phyloP scores from a whole-genome alignment of 1,139 yeast species.

The Kodamaea derodonti region DNA sequence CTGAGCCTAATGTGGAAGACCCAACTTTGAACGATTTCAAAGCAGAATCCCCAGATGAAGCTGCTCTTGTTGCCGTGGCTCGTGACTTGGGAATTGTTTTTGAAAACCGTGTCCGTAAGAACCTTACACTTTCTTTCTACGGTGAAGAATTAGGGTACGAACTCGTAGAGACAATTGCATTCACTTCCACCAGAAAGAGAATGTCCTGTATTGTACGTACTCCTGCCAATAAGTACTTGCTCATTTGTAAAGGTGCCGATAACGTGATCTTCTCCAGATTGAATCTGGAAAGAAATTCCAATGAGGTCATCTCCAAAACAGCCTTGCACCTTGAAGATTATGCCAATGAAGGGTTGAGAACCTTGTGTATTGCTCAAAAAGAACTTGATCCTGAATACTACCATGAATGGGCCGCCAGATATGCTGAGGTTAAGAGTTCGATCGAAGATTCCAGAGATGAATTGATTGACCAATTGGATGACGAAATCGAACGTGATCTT shows the following conservation, averaged over 20 bases:
- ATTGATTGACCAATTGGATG: conserved; percentile 72
- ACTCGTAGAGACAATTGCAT: conserved; percentile 73
- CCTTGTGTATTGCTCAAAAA: conserved; percentile 85
- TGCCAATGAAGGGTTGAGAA: conserved; percentile 96
- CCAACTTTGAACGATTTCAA: conserved; percentile 57
- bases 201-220: conserved; percentile 52
- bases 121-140: conserved; percentile 66
- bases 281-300: conserved; percentile 28
- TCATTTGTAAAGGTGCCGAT: conserved; percentile 93
- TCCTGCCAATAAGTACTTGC: conserved; percentile 49
- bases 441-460: conserved; percentile 76
- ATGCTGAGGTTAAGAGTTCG: conserved; percentile 68
- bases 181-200: conserved; percentile 86
- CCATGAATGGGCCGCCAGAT: conserved; percentile 62
- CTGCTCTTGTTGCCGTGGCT: conserved; percentile 91
- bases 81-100: conserved; percentile 88
- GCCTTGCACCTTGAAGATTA: conserved; percentile 86
- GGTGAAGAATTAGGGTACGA: conserved; percentile 72
- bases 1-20: conserved; percentile 62
- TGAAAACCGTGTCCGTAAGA: conserved; percentile 67
- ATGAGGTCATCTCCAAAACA: conserved; percentile 46
- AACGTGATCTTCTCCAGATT: conserved; percentile 80
- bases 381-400: conserved; percentile 63
- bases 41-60: conserved; percentile 99
- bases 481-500: conserved; percentile 72